Evolutionary conservation across 768 basidiomycete genomes (phyloP).

Genomic region (Pleurotus tuoliensis): DNA sequence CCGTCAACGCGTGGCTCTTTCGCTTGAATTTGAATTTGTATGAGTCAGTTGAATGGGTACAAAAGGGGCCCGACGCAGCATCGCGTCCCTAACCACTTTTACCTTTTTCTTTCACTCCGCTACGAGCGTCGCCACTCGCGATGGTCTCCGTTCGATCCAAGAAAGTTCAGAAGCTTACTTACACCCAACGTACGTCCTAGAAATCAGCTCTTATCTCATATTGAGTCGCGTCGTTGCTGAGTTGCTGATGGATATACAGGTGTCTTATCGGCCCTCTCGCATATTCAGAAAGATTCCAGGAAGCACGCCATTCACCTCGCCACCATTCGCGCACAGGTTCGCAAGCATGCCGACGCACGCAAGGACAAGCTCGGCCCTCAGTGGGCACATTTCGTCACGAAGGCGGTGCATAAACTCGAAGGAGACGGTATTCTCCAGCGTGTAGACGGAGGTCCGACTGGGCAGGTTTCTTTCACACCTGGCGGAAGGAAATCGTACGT

Average conservation of each 20-base stretch:
- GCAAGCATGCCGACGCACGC: constrained; percentile 38
- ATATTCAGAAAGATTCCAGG: constrained; percentile 36
- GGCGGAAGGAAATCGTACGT: constrained; percentile 44
- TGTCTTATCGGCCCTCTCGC: constrained; percentile 42
- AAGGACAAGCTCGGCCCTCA: constrained; percentile 44
- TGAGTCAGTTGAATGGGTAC: no score
- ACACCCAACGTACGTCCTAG: constrained; percentile 35
- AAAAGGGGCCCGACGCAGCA: neutral
- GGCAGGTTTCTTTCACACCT: constrained; percentile 36
- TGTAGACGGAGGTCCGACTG: constrained; percentile 17
- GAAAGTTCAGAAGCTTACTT: constrained; percentile 29
- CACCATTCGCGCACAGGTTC: constrained; percentile 44
- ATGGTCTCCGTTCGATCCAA: constrained; percentile 29
- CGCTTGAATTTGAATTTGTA: no score
- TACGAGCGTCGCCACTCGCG: neutral
- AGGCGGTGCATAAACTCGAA: constrained; percentile 40
- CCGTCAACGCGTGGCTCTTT: no score
- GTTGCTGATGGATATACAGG: constrained; percentile 22
- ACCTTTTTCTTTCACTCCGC: neutral
- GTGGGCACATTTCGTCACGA: constrained; percentile 45
- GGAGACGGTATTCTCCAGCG: constrained; percentile 39
- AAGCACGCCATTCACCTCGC: constrained; percentile 42
- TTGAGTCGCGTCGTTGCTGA: constrained; percentile 1
- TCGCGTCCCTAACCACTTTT: neutral
- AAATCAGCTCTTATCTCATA: neutral